Evolutionary conservation across 371 early-diverging fungal species (phyloP).

Genomic region (Furculomyces boomerangus): DNA sequence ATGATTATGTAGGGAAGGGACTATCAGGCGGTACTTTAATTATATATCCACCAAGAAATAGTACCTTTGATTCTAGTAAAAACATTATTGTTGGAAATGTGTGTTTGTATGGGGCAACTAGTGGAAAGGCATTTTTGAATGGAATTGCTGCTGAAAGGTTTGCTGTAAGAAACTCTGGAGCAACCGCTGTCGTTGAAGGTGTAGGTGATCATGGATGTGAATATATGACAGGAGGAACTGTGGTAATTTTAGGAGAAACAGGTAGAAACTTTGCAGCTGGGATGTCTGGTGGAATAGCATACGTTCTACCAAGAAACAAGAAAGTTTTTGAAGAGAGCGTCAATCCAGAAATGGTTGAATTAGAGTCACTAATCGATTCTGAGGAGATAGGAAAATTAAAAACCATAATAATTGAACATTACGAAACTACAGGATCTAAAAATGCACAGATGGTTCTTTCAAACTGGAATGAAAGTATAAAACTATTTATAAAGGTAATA

Average conservation of each 20-base stretch:
- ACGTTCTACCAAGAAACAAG: slow-evolving; percentile 38
- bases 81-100: slow-evolving; percentile 93
- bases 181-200: slow-evolving; percentile 87
- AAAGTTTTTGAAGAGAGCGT: slow-evolving; percentile 25
- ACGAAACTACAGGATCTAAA: slow-evolving; percentile 60
- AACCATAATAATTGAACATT: slow-evolving; percentile 61
- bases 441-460: slow-evolving; percentile 54
- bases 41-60: slow-evolving; percentile 68
- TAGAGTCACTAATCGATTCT: slow-evolving; percentile 55
- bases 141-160: slow-evolving; percentile 96
- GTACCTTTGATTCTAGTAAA: slow-evolving; percentile 55
- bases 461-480: slow-evolving; percentile 46
- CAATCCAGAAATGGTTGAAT: slow-evolving; percentile 80
- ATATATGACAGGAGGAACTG: slow-evolving; percentile 92
- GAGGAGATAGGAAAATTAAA: slow-evolving; percentile 61
- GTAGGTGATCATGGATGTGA: slow-evolving; percentile 97
- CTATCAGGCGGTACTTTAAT: slow-evolving; percentile 79
- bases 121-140: slow-evolving; percentile 75
- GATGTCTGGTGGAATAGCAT: slow-evolving; percentile 89
- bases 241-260: slow-evolving; percentile 59
- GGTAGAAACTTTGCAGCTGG: slow-evolving; percentile 93
- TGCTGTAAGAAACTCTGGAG: slow-evolving; percentile 94
- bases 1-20: slow-evolving; percentile 97
- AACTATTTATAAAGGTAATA: slow-evolving; percentile 82
- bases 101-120: slow-evolving; percentile 91